Conservation (phyloP, 1,284 basidiomycete species). For the Rhodotorula sp. region DNA sequence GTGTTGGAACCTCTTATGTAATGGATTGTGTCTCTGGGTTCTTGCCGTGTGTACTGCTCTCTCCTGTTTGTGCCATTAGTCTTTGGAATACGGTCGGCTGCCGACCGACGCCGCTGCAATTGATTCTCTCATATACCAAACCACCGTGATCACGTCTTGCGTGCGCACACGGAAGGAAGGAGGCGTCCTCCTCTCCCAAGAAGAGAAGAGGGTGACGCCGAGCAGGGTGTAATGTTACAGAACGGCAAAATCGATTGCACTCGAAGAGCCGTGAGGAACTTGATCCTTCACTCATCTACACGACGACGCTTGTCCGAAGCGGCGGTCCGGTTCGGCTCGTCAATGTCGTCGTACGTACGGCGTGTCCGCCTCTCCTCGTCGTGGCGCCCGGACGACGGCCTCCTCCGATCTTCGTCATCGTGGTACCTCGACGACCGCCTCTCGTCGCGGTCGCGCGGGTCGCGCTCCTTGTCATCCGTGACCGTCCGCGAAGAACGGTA, state of each 20-base stretch:
- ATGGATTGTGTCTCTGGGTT: no score
- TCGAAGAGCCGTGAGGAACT: no score
- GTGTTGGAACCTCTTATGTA: no score
- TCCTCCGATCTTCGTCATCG: conserved; percentile 6
- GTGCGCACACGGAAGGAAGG: no score
- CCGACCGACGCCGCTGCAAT: no score
- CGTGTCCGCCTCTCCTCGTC: conserved; percentile 14
- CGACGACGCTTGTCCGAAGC: conserved; percentile 14
- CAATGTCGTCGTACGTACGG: conserved; percentile 22
- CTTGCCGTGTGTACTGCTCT: no score
- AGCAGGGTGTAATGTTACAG: not conserved
- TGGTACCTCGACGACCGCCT: conserved; percentile 4
- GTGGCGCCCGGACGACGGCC: not conserved
- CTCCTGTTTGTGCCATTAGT: no score
- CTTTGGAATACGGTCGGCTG: no score
- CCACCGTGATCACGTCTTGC: not conserved
- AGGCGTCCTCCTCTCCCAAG: no score
- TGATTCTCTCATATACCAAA: no score
- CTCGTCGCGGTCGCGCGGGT: conserved; percentile 17
- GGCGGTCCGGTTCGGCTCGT: conserved; percentile 6
- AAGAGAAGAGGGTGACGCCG: no score
- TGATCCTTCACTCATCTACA: not conserved
- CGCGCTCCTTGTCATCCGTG: conserved; percentile 8
- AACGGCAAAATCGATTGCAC: no score
- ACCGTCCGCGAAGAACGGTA: not conserved